Evolutionary conservation across 768 basidiomycete genomes (phyloP), one percentile per base, ranked within the genome.

Genomic region (Lactifluus pinguis): DNA sequence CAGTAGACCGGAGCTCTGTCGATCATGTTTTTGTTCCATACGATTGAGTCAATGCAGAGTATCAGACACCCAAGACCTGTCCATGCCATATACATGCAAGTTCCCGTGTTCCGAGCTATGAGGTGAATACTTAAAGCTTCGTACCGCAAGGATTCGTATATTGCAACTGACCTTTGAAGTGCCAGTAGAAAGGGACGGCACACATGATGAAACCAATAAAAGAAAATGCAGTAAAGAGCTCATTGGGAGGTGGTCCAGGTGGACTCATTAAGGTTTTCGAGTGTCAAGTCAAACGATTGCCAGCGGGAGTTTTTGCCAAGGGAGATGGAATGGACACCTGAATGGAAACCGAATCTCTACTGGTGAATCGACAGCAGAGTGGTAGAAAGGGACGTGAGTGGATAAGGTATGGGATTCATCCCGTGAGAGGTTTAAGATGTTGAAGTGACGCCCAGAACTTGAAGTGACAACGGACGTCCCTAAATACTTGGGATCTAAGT

Each of bases 31-130:
- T 79, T 74, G 60, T 75, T 75, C 91, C 90, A 93, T 15, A 91
- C 68, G 47, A 90, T 73, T 3, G 83, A 78, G 73, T 92, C 86
- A 65, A 91, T 72, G 66, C 81, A 84, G 50, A 76, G 72, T 54
- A 78, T 78, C 47, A 91, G 77, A 69, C 83, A 84, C 15, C 74
- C 75, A 7, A 82, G 54, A 1, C 78, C 81, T 8, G 78, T 76
- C 90, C 89, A 92, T 41, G 75, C 60, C 75, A 92, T 90, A 74
- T 81, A 85, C 45, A 83, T 72, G 62, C 88, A 83, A 13, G 89
- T 89, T 29, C 86, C 88, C 10, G 82, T 78, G 68, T 88, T 86
- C 80, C 82, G 83, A 36, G 84, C 84, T 77, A 17, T 21, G 29
- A 4, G 0, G 19, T 10, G 25, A 10, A 25, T 53, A 9, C 2